Base-by-base conservation (phyloP, 345 rosid genomes). In the Ceriops tagal region DNA sequence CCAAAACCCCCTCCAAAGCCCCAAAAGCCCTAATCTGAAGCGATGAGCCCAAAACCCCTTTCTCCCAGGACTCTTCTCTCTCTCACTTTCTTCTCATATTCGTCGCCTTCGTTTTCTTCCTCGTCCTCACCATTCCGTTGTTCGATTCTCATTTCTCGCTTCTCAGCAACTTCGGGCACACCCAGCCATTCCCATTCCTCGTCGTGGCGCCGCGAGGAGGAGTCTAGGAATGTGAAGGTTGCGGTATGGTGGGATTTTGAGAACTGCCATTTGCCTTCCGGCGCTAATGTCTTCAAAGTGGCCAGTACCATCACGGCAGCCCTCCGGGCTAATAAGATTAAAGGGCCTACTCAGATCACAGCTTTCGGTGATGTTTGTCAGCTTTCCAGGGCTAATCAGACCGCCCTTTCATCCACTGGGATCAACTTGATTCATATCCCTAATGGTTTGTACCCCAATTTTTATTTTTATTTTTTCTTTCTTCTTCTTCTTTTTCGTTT, bases 211-310 rank as follows among this genome's bases (percentile, higher is more conserved):
- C 65, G 77, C 2, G 88, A 86, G 2, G 89, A 87, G 58, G 87
- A 75, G 53, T 80, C 87, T 1, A 76, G 84, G 37, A 71, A 62
- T 28, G 86, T 93, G 43, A 77, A 82, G 83, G 92, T 93, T 32
- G 80, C 82, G 5, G 99, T 95, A 10, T 92, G 99, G 97, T 95
- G 96, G 96, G 96, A 92, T 78, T 90, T 95, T 73, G 99, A 92
- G 91, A 95, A 90, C 69, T 93, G 97, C 70, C 9, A 64, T 71
- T 24, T 84, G 34, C 96, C 96, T 28, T 72, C 72, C 1, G 93
- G 89, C 22, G 84, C 68, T 16, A 92, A 92, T 64, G 93, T 81
- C 4, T 84, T 77, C 73, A 88, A 72, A 74, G 83, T 92, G 28
- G 73, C 88, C 24, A 84, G 73, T 20, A 8, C 59, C 59, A 88